Conservation (phyloP, 164 flowering plant genomes). For the Akebia trifoliata region DNA sequence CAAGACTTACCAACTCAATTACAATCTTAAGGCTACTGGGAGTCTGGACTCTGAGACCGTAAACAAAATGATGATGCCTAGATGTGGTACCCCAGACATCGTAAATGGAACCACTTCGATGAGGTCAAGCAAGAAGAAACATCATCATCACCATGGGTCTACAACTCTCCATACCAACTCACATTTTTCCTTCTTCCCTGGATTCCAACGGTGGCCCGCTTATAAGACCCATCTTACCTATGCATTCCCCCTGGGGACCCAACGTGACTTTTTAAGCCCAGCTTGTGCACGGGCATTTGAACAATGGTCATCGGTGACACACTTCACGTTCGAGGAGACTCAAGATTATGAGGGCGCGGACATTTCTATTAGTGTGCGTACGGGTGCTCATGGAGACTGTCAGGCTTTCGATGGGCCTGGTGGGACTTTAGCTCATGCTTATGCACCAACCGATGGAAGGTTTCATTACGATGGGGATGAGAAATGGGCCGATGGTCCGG, state of each 20-base stretch:
- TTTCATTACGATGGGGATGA: background rate
- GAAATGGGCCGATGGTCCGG: background rate
- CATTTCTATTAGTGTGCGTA: too few species aligned
- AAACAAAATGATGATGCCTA: slow-evolving; percentile 18
- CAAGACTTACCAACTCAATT: slow-evolving; percentile 31
- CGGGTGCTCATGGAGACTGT: too few species aligned
- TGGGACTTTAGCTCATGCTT: background rate
- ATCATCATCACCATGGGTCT: too few species aligned
- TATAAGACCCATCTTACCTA: slow-evolving; percentile 20
- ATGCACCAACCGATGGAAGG: background rate
- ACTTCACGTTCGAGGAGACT: too few species aligned
- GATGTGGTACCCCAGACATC: slow-evolving; percentile 35
- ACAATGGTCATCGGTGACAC: slow-evolving; percentile 10
- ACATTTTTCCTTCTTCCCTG: slow-evolving; percentile 14
- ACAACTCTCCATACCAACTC: slow-evolving; percentile 12
- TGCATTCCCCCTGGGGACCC: slow-evolving; percentile 7
- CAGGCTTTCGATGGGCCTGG: slow-evolving; percentile 6
- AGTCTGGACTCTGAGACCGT: slow-evolving; percentile 27
- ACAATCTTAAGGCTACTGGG: slow-evolving; percentile 28
- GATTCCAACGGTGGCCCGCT: slow-evolving; percentile 21
- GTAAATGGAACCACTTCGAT: slow-evolving; percentile 16
- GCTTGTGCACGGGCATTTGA: slow-evolving; percentile 6
- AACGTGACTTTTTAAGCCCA: background rate
- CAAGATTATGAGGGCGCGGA: too few species aligned
- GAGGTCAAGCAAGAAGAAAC: slow-evolving; percentile 5